Evolutionary conservation across 345 rosid genomes (phyloP).

Genomic region (Reutealis trisperma): DNA sequence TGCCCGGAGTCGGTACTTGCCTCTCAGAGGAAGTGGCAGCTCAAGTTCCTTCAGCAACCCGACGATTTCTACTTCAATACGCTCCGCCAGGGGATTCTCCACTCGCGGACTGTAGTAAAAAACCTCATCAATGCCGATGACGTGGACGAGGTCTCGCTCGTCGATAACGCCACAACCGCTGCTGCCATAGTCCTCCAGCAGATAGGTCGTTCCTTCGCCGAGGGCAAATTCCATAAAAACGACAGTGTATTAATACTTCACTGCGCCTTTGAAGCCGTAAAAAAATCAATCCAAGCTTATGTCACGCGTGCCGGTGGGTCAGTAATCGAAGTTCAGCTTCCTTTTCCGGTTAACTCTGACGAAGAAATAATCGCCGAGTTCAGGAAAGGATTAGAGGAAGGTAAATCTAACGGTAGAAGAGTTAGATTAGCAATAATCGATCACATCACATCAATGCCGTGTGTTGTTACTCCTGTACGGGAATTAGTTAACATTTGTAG

Average conservation of each 20-base stretch:
- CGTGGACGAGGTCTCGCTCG: slow-evolving; percentile 69
- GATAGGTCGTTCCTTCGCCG: slow-evolving; percentile 56
- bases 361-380: slow-evolving; percentile 69
- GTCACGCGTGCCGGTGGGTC: slow-evolving; percentile 82
- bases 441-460: slow-evolving; percentile 93
- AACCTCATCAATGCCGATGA: slow-evolving; percentile 67
- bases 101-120: slow-evolving; percentile 54
- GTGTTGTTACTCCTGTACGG: slow-evolving; percentile 75
- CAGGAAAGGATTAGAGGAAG: slow-evolving; percentile 55
- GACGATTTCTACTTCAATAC: slow-evolving; percentile 72
- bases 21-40: slow-evolving; percentile 61
- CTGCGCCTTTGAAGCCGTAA: slow-evolving; percentile 79
- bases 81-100: slow-evolving; percentile 58
- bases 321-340: slow-evolving; percentile 78
- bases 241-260: slow-evolving; percentile 66
- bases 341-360: slow-evolving; percentile 70
- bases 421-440: slow-evolving; percentile 90
- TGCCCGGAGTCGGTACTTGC: slow-evolving; percentile 67
- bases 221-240: slow-evolving; percentile 48
- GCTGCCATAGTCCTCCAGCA: slow-evolving; percentile 80
- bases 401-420: slow-evolving; percentile 60
- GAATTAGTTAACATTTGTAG: slow-evolving; percentile 85
- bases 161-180: slow-evolving; percentile 80
- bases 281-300: slow-evolving; percentile 88
- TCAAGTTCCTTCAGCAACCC: slow-evolving; percentile 64